Evolutionary conservation across 2,329 filamentous ascomycete species (phyloP).

Genomic region (Ophiocordyceps camponoti-saundersi): DNA sequence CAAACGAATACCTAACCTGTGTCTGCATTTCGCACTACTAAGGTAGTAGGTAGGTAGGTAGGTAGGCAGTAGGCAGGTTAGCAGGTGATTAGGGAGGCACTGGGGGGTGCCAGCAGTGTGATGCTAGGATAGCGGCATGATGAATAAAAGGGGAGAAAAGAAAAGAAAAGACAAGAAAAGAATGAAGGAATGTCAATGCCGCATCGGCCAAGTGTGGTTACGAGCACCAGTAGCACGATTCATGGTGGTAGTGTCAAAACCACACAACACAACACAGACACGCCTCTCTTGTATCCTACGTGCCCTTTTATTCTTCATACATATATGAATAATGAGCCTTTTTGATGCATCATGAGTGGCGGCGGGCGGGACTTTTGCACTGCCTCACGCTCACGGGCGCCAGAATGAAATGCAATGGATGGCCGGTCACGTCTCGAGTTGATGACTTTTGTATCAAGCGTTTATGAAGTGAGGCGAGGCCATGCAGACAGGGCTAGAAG

Average conservation of each 20-base stretch:
- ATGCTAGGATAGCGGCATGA: neutral
- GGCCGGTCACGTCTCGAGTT: no score
- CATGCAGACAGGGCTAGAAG: no score
- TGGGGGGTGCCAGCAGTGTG: neutral
- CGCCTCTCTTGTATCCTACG: no score
- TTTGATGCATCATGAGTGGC: neutral
- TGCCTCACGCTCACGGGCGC: neutral
- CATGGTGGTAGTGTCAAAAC: no score
- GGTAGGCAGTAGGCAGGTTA: no score
- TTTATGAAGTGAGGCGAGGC: neutral
- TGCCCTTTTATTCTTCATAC: neutral
- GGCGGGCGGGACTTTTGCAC: neutral
- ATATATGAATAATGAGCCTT: neutral
- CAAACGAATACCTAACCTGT: no score
- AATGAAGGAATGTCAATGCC: no score
- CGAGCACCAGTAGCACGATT: neutral
- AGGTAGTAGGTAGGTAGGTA: no score
- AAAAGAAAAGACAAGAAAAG: neutral
- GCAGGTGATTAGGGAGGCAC: no score
- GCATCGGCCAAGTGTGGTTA: no score
- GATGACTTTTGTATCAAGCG: neutral
- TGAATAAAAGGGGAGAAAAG: neutral
- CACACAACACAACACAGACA: no score
- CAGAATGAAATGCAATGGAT: neutral
- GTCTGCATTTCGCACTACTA: no score